Base-by-base conservation (phyloP, 805 yeast genomes). In the Kodamaea kakaduensis region DNA sequence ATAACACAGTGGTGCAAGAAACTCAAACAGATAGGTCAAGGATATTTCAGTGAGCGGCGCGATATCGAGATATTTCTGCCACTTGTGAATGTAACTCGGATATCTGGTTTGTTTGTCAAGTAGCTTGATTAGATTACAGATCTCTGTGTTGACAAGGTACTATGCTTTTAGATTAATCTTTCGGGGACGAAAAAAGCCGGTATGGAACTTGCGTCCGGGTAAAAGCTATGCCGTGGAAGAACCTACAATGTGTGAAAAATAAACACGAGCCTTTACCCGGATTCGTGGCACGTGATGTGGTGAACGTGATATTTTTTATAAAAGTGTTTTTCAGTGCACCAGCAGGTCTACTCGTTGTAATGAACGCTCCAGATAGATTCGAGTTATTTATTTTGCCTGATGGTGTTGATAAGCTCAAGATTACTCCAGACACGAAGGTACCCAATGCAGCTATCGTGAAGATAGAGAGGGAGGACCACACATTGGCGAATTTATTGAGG, bases 361-460 rank as follows among this genome's bases (percentile, higher is more conserved):
- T 93, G 98, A 93, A 93, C 67, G 97, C 97, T 54, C 99, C 99
- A 63, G 98, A 93, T 68, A 82, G 98, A 73, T 93, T 90, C 59
- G 99, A 93, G 71, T 77, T 93, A 25, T 93, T 93, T 58, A 77
- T 93, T 50, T 73, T 93, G 50, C 97, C 97, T n/a, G 99, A 93
- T 60, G 97, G 98, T 36, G 94, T 86, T 36, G 84, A 90, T 34
- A 93, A 93, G 59, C 73, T 93, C 42, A 80, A 81, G 43, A 79
- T 93, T 36, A 83, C 88, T 19, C 96, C 97, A 6, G 99, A 93
- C 63, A 79, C 94, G 38, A 84, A 89, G 52, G 93, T 90, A 22
- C 96, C 97, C 15, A 93, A 93, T 58, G 94, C 97, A 29, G 89
- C 95, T 31, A 77, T 89, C 42, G 75, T 93, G 47, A 87, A 86